These are phyloP conservation scores for Aspergillus sp. DNA, from an alignment of 2,329 filamentous ascomycete species.

Conservation along the genomic window DNA sequence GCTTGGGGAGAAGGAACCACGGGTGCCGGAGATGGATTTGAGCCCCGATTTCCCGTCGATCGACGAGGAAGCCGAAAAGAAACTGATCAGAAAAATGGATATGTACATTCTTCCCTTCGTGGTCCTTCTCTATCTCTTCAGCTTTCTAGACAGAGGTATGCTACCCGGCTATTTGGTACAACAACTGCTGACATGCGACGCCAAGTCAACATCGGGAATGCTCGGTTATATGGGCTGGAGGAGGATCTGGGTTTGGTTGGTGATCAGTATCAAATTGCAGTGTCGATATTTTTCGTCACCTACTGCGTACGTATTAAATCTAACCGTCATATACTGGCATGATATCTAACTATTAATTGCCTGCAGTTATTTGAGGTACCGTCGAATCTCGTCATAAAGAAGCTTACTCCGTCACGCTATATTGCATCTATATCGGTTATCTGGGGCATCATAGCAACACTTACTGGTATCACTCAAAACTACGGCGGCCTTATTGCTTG, in stretches of 20 bases:
- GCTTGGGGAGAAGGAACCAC: conserved; percentile 3
- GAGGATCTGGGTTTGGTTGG: conserved; percentile 59
- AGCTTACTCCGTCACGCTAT: conserved; percentile 62
- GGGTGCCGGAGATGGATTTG: conserved; percentile 12
- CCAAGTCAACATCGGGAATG: conserved; percentile 70
- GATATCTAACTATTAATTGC: conserved; percentile 8
- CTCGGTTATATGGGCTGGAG: conserved; percentile 63
- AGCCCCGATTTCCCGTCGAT: conserved; percentile 19
- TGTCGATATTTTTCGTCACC: conserved; percentile 68
- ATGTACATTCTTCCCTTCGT: conserved; percentile 42
- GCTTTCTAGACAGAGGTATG: conserved; percentile 65
- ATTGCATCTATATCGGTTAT: conserved; percentile 60
- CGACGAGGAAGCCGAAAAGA: conserved; percentile 29
- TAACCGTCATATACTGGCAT: not conserved
- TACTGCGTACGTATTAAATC: conserved; percentile 47
- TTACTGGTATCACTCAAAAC: conserved; percentile 64
- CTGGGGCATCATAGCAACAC: conserved; percentile 47
- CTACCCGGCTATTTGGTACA: not conserved
- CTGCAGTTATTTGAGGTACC: conserved; percentile 59
- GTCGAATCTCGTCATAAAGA: conserved; percentile 64
- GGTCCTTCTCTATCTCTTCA: conserved; percentile 63
- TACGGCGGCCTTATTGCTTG: conserved; percentile 67
- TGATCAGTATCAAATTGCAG: conserved; percentile 69
- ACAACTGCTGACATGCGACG: conserved; percentile 12
- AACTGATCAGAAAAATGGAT: conserved; percentile 42